Percentiles rank a stretch among this genome's conserved stretches.
phyloP scores from a whole-genome alignment of 2,329 filamentous ascomycete genomes.

The Aspergillus clavatus region DNA sequence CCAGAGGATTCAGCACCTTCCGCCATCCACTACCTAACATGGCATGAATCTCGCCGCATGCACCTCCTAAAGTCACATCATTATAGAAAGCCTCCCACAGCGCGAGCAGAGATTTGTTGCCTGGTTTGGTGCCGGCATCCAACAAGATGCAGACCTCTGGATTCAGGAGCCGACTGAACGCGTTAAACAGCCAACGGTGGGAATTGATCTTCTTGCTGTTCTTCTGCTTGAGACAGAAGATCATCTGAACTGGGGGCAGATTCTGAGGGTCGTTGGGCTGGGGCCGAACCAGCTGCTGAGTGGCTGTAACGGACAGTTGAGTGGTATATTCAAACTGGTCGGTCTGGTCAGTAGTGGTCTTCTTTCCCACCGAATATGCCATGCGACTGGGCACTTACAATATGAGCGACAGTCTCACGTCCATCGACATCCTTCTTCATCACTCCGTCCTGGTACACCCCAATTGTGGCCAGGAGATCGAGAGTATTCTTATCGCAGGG shows the following conservation, averaged over 20 bases:
- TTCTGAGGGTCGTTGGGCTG: conserved; percentile 78
- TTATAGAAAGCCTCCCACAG: conserved; percentile 99
- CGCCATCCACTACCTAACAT: conserved; percentile 89
- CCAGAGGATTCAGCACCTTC: conserved; percentile 89
- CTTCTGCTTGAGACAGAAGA: conserved; percentile 98
- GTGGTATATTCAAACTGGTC: conserved; percentile 87
- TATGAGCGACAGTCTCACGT: conserved; percentile 92
- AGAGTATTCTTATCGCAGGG: conserved; percentile 94
- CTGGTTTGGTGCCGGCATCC: conserved; percentile 95
- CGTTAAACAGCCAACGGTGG: conserved; percentile 97
- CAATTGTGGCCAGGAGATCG: conserved; percentile 87
- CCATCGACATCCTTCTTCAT: conserved; percentile 98
- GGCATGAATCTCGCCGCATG: conserved; percentile 98
- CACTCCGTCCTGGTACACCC: conserved; percentile 96
- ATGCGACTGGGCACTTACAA: conserved; percentile 48
- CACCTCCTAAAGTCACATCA: conserved; percentile 96
- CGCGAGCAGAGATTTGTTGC: conserved; percentile 80
- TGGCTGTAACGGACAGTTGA: conserved; percentile 94
- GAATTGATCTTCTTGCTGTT: conserved; percentile 99
- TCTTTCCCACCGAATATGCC: not conserved
- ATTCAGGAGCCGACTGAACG: conserved; percentile 93
- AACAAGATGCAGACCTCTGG: conserved; percentile 94
- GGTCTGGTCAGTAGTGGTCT: conserved; percentile 15
- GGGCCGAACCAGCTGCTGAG: conserved; percentile 92
- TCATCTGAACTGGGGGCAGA: conserved; percentile 95